phyloP scores from a whole-genome alignment of 345 rosid genomes.

The Salix koriyanagi region DNA sequence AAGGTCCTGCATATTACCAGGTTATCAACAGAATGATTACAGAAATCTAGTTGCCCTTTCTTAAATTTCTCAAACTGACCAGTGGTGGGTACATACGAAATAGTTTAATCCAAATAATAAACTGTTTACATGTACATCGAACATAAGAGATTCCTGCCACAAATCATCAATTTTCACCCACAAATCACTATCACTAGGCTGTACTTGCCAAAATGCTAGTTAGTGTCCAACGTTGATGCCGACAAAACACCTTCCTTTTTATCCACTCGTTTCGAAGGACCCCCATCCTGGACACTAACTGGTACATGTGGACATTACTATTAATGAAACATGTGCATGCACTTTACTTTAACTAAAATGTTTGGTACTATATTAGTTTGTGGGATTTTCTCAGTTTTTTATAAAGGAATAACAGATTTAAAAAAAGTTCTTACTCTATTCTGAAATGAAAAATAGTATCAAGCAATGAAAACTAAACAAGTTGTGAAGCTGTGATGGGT shows the following conservation, averaged over 20 bases:
- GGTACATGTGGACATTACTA: slow-evolving; percentile 12
- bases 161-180: neutral
- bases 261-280: slow-evolving; percentile 15
- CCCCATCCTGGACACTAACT: slow-evolving; percentile 22
- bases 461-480: too few species aligned
- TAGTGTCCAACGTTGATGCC: slow-evolving; percentile 7
- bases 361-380: too few species aligned
- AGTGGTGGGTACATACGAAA: neutral
- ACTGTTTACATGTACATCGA: neutral
- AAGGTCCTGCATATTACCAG: neutral
- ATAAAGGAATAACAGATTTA: too few species aligned
- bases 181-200: too few species aligned
- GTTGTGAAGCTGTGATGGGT: too few species aligned
- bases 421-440: too few species aligned
- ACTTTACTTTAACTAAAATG: neutral
- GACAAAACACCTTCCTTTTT: slow-evolving; percentile 9
- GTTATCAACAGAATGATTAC: neutral
- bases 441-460: too few species aligned
- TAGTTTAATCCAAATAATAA: too few species aligned
- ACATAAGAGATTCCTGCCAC: neutral
- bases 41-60: neutral
- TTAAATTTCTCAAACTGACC: neutral
- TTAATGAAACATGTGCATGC: neutral
- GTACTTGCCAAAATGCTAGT: slow-evolving; percentile 6
- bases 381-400: too few species aligned